These are phyloP conservation scores for Paraphaeosphaeria sporulosa DNA, from an alignment of 2,329 filamentous ascomycete species.

Conservation along the genomic window DNA sequence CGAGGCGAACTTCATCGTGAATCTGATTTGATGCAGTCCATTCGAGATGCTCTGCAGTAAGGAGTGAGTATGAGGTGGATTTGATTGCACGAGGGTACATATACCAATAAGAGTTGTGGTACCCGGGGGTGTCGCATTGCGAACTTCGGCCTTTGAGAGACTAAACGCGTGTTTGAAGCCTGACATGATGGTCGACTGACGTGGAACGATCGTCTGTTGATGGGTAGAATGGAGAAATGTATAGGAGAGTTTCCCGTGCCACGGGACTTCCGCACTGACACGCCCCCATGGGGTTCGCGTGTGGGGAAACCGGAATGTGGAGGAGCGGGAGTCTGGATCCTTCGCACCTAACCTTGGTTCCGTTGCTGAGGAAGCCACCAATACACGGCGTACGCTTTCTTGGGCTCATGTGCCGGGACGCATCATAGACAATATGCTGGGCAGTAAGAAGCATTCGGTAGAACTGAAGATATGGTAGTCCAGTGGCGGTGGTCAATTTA, in stretches of 20 bases:
- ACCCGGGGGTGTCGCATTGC: slow-evolving; percentile 49
- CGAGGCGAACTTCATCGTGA: slow-evolving; percentile 47
- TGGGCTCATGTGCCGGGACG: no score
- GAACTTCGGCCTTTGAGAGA: slow-evolving; percentile 50
- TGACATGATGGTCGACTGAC: background rate
- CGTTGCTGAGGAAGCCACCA: background rate
- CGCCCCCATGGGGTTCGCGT: slow-evolving; percentile 2
- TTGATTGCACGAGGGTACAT: slow-evolving; percentile 8
- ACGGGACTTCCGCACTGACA: background rate
- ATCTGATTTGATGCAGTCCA: slow-evolving; percentile 39
- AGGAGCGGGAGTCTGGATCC: background rate
- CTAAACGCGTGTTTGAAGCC: slow-evolving; percentile 37
- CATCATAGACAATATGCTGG: no score
- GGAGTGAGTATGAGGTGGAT: slow-evolving; percentile 7
- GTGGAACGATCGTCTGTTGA: background rate
- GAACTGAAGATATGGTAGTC: no score
- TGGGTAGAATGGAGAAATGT: background rate
- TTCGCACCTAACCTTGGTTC: background rate
- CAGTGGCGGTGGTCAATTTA: no score
- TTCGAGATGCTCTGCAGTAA: slow-evolving; percentile 35
- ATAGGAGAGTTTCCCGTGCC: background rate
- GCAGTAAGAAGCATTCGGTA: no score
- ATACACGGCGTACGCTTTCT: background rate
- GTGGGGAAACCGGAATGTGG: slow-evolving; percentile 4
- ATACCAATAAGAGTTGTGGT: slow-evolving; percentile 50